Evolutionary conservation across 2,329 filamentous ascomycete species (phyloP).

Genomic region (Aspergillus sp.): DNA sequence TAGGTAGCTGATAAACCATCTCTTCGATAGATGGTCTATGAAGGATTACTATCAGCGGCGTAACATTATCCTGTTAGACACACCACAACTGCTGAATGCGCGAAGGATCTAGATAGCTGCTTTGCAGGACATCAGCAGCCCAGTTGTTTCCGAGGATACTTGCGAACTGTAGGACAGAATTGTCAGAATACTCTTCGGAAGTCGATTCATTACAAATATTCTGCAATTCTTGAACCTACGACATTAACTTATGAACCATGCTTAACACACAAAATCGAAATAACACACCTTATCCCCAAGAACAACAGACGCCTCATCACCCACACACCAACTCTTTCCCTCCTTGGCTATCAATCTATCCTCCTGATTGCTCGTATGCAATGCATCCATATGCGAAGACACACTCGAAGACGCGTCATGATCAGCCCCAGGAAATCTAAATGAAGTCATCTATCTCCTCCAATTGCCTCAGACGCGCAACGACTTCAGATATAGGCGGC

Average conservation of each 20-base stretch:
- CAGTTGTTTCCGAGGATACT: not conserved
- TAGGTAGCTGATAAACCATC: slow-evolving; percentile 2
- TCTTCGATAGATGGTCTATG: slow-evolving; percentile 5
- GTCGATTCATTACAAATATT: slow-evolving; percentile 4
- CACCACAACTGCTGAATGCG: slow-evolving; percentile 10
- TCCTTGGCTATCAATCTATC: slow-evolving; percentile 2
- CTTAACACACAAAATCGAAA: not conserved
- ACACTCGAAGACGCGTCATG: not conserved
- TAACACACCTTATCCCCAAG: slow-evolving; percentile 10
- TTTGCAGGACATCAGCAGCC: not conserved
- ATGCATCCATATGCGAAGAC: too few relatives aligned
- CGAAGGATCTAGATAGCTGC: slow-evolving; percentile 1
- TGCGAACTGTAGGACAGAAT: not conserved
- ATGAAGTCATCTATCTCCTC: slow-evolving; percentile 8
- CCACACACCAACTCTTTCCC: slow-evolving; percentile 9
- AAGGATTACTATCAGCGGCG: slow-evolving; percentile 14
- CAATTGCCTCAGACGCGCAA: slow-evolving; percentile 9
- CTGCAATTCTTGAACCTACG: slow-evolving; percentile 7
- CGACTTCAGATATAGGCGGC: slow-evolving; percentile 12
- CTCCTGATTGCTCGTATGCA: slow-evolving; percentile 3
- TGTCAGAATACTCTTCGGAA: not conserved
- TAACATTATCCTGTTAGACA: slow-evolving; percentile 13
- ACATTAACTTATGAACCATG: not conserved
- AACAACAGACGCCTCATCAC: slow-evolving; percentile 12
- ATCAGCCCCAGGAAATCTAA: not conserved